Conservation (phyloP, 2,329 filamentous ascomycete species). For the Fusarium sp. region DNA sequence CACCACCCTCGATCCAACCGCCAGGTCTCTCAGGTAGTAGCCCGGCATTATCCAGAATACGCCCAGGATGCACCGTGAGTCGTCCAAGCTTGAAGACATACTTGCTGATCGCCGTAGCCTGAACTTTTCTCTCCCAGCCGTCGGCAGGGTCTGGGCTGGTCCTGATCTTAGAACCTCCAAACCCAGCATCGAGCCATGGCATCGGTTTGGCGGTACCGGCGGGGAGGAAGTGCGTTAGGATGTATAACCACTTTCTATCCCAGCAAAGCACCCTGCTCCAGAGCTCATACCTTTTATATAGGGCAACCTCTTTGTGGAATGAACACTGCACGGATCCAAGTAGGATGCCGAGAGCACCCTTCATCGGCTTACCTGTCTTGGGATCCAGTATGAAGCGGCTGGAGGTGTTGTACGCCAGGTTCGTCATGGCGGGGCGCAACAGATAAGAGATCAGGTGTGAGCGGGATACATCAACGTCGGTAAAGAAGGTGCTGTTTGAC, state of each 20-base stretch:
- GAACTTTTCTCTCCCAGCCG: not conserved
- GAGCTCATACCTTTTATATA: not conserved
- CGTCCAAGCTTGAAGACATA: constrained; percentile 5
- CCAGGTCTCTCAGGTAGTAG: not conserved
- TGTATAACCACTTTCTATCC: constrained; percentile 12
- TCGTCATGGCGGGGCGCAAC: not conserved
- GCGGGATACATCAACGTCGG: constrained; percentile 4
- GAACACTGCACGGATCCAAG: not conserved
- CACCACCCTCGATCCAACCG: not conserved
- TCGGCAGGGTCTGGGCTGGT: not conserved
- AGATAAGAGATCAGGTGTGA: not conserved
- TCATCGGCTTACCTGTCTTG: not conserved
- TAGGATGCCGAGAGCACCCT: not conserved
- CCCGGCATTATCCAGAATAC: not conserved
- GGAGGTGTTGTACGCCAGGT: not conserved
- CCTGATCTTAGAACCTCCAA: not conserved
- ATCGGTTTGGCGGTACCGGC: not conserved
- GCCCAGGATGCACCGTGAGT: not conserved
- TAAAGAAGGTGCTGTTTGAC: constrained; percentile 12
- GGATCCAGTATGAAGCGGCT: not conserved
- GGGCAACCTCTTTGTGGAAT: not conserved
- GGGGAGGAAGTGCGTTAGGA: not conserved
- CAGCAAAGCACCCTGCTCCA: constrained; percentile 9
- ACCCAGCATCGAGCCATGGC: not conserved
- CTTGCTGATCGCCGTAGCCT: constrained; percentile 3